phyloP scores from a whole-genome alignment of 345 rosid species.

The Syzygium aqueum region DNA sequence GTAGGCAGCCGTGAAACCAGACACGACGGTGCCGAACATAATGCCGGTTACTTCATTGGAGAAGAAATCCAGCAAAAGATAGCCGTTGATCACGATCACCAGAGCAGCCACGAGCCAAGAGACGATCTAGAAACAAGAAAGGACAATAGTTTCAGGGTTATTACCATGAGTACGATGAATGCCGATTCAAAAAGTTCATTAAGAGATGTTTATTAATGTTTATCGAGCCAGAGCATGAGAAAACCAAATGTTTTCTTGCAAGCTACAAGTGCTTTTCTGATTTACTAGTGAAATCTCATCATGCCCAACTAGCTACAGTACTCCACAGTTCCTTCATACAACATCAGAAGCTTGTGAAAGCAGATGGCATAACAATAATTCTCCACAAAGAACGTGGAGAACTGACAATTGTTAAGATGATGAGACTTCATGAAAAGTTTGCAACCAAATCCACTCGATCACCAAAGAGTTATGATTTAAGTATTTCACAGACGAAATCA shows the following conservation, averaged over 20 bases:
- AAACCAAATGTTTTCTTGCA: not conserved
- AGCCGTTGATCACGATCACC: slow-evolving; percentile 83
- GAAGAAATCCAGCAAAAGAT: slow-evolving; percentile 75
- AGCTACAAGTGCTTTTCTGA: not conserved
- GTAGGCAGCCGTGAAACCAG: slow-evolving; percentile 40
- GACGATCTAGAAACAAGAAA: slow-evolving; percentile 35
- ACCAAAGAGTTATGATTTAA: not conserved
- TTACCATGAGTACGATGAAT: not conserved
- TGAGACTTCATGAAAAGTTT: not conserved
- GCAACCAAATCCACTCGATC: not conserved
- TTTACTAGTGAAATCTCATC: not conserved
- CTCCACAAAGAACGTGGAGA: not conserved
- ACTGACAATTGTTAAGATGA: not conserved
- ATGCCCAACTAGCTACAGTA: too few relatives aligned
- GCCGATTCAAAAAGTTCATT: not conserved
- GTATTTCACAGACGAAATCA: not conserved
- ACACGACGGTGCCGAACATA: slow-evolving; percentile 19
- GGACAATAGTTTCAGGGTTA: not conserved
- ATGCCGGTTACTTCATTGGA: slow-evolving; percentile 46
- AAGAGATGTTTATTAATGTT: not conserved
- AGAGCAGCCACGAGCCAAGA: slow-evolving; percentile 79
- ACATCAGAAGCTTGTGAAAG: not conserved
- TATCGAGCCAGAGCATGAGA: not conserved
- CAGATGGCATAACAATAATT: not conserved
- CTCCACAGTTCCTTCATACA: not conserved